A percentile compares a stretch with the other conserved stretches of the same genome.
These are phyloP conservation scores for Fraxinus ornus DNA, from an alignment of 305 asterid genomes.

Conservation along the genomic window DNA sequence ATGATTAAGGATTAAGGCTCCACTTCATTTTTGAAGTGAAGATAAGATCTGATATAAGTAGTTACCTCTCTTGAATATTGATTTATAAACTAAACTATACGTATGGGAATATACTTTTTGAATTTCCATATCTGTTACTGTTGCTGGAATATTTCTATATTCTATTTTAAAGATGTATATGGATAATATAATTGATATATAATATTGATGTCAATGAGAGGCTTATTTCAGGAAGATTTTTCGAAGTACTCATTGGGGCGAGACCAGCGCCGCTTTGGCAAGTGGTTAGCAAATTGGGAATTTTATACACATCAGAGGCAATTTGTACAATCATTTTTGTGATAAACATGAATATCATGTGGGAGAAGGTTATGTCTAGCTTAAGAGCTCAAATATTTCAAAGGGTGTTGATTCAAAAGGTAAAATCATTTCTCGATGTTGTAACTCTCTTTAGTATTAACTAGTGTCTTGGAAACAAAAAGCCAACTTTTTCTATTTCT, in stretches of 20 bases:
- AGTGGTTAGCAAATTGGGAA: conserved; percentile 65
- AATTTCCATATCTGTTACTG: neutral
- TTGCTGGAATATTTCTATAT: neutral
- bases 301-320: conserved; percentile 75
- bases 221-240: conserved; percentile 70
- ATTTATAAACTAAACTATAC: neutral
- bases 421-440: conserved; percentile 22
- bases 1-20: neutral
- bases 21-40: neutral
- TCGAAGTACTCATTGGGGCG: conserved; percentile 79
- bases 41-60: neutral
- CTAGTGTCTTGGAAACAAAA: neutral
- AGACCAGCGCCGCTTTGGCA: conserved; percentile 72
- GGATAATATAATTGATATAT: neutral
- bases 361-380: conserved; percentile 99
- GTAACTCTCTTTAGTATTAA: conserved; percentile 1
- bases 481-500: neutral
- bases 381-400: conserved; percentile 94
- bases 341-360: conserved; percentile 77
- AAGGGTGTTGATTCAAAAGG: conserved; percentile 93
- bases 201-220: conserved; percentile 10
- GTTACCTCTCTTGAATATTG: neutral
- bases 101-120: neutral
- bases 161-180: neutral
- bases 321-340: conserved; percentile 73